Evolutionary conservation across 768 basidiomycete genomes (phyloP).

Genomic region (Lanmaoa pseudosensibilis): DNA sequence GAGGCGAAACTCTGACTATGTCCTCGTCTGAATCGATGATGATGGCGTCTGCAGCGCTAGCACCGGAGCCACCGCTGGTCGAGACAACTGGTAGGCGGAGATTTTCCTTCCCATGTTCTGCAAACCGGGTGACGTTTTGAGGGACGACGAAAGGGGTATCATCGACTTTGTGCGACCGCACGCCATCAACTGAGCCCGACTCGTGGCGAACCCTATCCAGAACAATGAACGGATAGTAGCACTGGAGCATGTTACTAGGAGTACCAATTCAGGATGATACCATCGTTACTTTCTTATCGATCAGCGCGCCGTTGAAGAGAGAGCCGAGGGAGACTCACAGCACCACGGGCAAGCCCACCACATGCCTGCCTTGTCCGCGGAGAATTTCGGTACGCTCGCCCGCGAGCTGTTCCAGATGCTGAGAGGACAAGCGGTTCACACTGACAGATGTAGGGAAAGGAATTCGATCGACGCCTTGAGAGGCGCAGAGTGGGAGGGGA

Average conservation of each 20-base stretch:
- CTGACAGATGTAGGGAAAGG: slow-evolving; percentile 11
- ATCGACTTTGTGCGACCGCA: not conserved
- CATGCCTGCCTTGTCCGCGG: slow-evolving; percentile 19
- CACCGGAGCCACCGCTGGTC: slow-evolving; percentile 7
- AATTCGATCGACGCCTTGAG: slow-evolving; percentile 32
- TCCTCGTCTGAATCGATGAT: slow-evolving; percentile 24
- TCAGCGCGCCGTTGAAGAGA: slow-evolving; percentile 5
- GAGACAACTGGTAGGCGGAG: not conserved
- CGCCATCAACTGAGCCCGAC: not conserved
- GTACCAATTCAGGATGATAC: slow-evolving; percentile 33
- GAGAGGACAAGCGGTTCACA: slow-evolving; percentile 8
- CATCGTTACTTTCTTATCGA: slow-evolving; percentile 23
- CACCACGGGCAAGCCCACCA: slow-evolving; percentile 26
- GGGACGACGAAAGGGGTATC: not conserved
- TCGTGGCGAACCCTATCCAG: slow-evolving; percentile 17
- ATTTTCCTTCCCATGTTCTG: not conserved
- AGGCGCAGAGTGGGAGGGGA: slow-evolving; percentile 21
- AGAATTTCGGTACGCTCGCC: slow-evolving; percentile 21
- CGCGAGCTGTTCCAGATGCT: slow-evolving; percentile 14
- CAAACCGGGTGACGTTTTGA: not conserved
- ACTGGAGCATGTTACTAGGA: not conserved
- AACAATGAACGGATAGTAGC: slow-evolving; percentile 9
- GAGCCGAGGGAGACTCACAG: slow-evolving; percentile 21
- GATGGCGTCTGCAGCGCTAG: slow-evolving; percentile 21
- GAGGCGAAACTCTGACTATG: not conserved